phyloP scores from a whole-genome alignment of 2,329 filamentous ascomycete genomes.

The Diaporthe sp. region DNA sequence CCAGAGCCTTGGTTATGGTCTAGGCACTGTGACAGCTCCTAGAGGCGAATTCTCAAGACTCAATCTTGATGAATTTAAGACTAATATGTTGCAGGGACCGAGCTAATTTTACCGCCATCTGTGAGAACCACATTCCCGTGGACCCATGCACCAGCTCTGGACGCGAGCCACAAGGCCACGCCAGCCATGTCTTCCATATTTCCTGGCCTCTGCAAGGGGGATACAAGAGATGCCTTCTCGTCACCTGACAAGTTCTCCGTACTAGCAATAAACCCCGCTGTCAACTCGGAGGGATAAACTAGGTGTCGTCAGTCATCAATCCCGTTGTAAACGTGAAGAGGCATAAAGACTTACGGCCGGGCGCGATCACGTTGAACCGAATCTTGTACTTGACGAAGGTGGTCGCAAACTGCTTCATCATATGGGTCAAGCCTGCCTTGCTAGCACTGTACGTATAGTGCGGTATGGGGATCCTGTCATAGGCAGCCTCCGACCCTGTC shows the following conservation, averaged over 20 bases:
- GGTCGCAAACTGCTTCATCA: constrained; percentile 74
- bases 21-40: not conserved
- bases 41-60: too few relatives aligned
- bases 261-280: not conserved
- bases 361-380: constrained; percentile 59
- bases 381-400: constrained; percentile 69
- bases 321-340: too few relatives aligned
- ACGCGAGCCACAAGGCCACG: not conserved
- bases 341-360: constrained; percentile 48
- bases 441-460: constrained; percentile 75
- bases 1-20: not conserved
- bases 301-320: not conserved
- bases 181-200: constrained; percentile 5
- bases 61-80: not conserved
- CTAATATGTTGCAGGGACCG: not conserved
- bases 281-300: constrained; percentile 6
- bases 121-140: not conserved
- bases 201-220: not conserved
- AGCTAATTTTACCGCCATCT: not conserved
- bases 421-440: constrained; percentile 74
- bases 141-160: not conserved
- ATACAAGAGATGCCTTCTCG: not conserved
- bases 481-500: constrained; percentile 72
- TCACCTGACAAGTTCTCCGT: not conserved
- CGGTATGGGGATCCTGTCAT: constrained; percentile 68